Base-by-base conservation (phyloP, 2,329 filamentous ascomycete species). In the Colletotrichum sidae region DNA sequence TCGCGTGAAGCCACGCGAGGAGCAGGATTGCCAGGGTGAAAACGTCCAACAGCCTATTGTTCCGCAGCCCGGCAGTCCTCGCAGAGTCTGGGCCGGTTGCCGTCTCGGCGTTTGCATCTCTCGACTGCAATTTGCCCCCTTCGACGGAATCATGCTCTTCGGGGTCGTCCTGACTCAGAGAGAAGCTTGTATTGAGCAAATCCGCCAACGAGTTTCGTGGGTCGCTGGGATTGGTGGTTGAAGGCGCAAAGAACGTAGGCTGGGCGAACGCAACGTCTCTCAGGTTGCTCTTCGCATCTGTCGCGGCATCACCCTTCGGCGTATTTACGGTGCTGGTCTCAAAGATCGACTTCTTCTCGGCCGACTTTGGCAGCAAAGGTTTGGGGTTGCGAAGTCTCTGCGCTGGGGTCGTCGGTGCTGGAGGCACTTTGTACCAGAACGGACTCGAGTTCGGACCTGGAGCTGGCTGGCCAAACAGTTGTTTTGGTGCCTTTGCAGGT, bases 391-490 rank as follows among this genome's bases (percentile, higher is more conserved):
- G 83, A 7, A 88, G 75, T 47, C 83, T 82, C 45, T 88, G 86
- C 2, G 89, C 88, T 25, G 90, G 89, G n/a, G 84, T 86, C 12
- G 84, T 86, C 12, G 92, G 91, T 1, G 90, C 89, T 0, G 89
- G 83, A 4, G 92, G 92, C 3, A 93, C 84, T 63, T 85, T 88
- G 77, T 88, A 91, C 82, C 88, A 90, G 72, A 94, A 93, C 1
- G 89, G 86, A 1, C 79, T 82, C 12, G 77, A 68, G 47, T 81
- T 79, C 0, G 77, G 74, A 54, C 82, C 78, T 13, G 79, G 78
- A 0, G 82, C 83, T 1, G 80, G 75, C 59, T 84, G 78, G 51
- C 78, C 80, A 63, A 86, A 86, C 1, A 78, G 73, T 8, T 79
- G 71, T 47, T 80, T 78, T 49, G 79, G 78, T 65, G 76, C 70